These are phyloP conservation scores for Fusarium mexicanum DNA, from an alignment of 2,329 filamentous ascomycete species.

Conservation along the genomic window DNA sequence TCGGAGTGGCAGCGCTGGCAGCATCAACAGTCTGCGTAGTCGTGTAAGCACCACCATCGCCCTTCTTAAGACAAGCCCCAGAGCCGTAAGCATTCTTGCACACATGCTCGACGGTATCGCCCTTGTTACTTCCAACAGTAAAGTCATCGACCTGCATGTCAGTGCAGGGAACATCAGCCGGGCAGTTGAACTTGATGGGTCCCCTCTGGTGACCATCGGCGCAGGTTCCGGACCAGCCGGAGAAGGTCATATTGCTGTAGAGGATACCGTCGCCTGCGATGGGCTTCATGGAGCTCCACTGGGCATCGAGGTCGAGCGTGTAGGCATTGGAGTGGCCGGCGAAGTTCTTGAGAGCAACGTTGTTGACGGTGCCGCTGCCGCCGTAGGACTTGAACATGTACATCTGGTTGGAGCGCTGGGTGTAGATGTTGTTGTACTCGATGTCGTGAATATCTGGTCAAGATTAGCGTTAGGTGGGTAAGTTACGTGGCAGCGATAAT, in stretches of 20 bases:
- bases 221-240: slow-evolving; percentile 37
- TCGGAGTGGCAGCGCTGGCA: slow-evolving; percentile 6
- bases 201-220: slow-evolving; percentile 27
- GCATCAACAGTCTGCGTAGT: slow-evolving; percentile 26
- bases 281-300: slow-evolving; percentile 31
- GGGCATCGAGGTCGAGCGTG: slow-evolving; percentile 29
- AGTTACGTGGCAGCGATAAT: accelerated
- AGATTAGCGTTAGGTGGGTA: neutral
- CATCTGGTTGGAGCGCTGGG: slow-evolving; percentile 37
- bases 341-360: slow-evolving; percentile 35
- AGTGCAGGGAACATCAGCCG: slow-evolving; percentile 24
- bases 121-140: slow-evolving; percentile 23
- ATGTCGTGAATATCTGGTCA: slow-evolving; percentile 20
- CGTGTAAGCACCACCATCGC: slow-evolving; percentile 9
- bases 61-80: slow-evolving; percentile 27
- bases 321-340: slow-evolving; percentile 37
- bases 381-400: slow-evolving; percentile 40
- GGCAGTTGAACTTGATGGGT: slow-evolving; percentile 39
- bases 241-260: slow-evolving; percentile 35
- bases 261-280: slow-evolving; percentile 24
- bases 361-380: slow-evolving; percentile 32
- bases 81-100: slow-evolving; percentile 35
- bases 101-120: slow-evolving; percentile 21
- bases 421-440: slow-evolving; percentile 37
- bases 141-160: slow-evolving; percentile 35